These are phyloP conservation scores for Apiotrichum veenhuisii DNA, from an alignment of 1,284 basidiomycete genomes.

Conservation along the genomic window DNA sequence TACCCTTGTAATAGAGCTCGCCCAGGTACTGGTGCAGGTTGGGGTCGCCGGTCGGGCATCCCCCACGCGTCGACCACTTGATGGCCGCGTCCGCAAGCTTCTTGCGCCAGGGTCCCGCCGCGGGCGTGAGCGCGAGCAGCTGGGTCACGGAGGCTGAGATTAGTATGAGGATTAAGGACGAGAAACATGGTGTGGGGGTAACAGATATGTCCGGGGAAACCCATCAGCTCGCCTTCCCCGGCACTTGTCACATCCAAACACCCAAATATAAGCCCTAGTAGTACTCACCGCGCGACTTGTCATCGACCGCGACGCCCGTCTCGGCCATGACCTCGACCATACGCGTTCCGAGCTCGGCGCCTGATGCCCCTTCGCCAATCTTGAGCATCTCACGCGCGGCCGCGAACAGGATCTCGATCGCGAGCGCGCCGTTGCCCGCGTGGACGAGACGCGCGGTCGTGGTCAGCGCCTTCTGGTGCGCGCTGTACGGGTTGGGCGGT, in stretches of 20 bases:
- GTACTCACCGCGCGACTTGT: slow-evolving; percentile 60
- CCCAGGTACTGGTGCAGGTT: slow-evolving; percentile 81
- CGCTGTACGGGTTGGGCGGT: slow-evolving; percentile 67
- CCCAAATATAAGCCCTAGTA: neutral
- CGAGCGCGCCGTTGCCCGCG: slow-evolving; percentile 70
- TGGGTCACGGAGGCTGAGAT: slow-evolving; percentile 46
- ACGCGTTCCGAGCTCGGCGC: slow-evolving; percentile 72
- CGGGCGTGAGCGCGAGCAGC: slow-evolving; percentile 51
- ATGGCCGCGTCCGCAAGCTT: slow-evolving; percentile 51
- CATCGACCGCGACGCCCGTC: slow-evolving; percentile 65
- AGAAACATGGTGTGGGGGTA: neutral
- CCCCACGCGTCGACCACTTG: slow-evolving; percentile 71
- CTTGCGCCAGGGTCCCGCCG: slow-evolving; percentile 52
- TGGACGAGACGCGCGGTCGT: slow-evolving; percentile 81
- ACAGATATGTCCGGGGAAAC: neutral
- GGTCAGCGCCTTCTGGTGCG: slow-evolving; percentile 90
- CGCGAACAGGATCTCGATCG: slow-evolving; percentile 83
- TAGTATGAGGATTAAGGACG: slow-evolving; percentile 8
- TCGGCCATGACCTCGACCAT: slow-evolving; percentile 75
- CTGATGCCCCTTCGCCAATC: slow-evolving; percentile 77
- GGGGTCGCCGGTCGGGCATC: slow-evolving; percentile 78
- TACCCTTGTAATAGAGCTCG: slow-evolving; percentile 81
- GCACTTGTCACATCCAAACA: neutral
- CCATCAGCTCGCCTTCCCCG: neutral
- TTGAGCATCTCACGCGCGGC: slow-evolving; percentile 79